Percentiles rank a stretch among this genome's conserved stretches.
phyloP scores from a whole-genome alignment of 495 filamentous ascomycete species.

The Aspergillus heteromorphus region DNA sequence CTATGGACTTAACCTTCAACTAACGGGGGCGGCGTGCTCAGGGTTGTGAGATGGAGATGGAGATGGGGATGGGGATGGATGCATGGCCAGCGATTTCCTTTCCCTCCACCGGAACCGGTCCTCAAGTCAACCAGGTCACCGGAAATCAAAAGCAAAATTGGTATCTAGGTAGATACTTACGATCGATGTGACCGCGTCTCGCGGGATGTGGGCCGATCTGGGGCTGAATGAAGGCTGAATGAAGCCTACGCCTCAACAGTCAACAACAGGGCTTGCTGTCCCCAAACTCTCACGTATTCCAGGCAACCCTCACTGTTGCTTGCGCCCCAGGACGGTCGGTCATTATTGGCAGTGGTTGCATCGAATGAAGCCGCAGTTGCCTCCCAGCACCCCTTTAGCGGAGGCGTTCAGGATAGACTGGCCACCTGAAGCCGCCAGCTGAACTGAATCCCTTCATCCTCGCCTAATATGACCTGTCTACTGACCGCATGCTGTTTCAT shows the following conservation, averaged over 20 bases:
- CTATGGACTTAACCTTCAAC: too few relatives aligned
- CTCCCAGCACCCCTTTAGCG: neutral
- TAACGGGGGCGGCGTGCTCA: too few relatives aligned
- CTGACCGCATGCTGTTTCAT: conserved; percentile 4
- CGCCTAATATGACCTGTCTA: conserved; percentile 6
- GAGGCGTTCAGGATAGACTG: neutral
- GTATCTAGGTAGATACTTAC: neutral
- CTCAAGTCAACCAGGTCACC: neutral
- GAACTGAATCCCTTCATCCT: neutral
- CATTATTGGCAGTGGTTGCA: neutral
- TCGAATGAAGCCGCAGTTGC: neutral
- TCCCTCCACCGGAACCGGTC: neutral
- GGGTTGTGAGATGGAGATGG: too few relatives aligned
- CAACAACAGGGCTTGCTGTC: too few relatives aligned
- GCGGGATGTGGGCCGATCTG: conserved; percentile 14
- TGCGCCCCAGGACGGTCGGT: neutral
- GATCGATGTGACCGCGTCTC: conserved; percentile 6
- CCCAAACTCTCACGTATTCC: neutral
- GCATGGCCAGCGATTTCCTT: neutral
- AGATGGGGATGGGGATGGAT: too few relatives aligned
- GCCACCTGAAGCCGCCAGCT: neutral
- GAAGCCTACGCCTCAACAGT: neutral
- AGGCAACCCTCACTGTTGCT: neutral
- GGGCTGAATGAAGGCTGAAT: conserved; percentile 7
- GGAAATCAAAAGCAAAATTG: neutral